A percentile compares a stretch with the other conserved stretches of the same genome.
Conservation (phyloP, 805 yeast genomes). For the Pichia sporocuriosa region DNA sequence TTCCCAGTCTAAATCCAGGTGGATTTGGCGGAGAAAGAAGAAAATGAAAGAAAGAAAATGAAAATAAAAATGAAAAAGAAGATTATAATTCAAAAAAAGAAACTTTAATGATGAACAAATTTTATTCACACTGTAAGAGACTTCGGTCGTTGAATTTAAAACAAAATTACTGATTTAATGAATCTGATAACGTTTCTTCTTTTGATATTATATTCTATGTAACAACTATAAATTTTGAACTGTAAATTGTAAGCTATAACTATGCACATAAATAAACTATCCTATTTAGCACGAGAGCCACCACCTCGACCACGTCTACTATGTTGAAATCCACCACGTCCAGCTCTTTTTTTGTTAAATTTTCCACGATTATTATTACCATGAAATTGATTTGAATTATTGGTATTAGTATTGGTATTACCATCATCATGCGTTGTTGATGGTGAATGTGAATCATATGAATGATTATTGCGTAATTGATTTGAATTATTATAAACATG, state of each 20-base stretch:
- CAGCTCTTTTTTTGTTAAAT: conserved; percentile 2
- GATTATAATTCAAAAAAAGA: too few relatives aligned
- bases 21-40: conserved; percentile 13
- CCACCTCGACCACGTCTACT: conserved; percentile 6
- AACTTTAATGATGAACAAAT: conserved; percentile 21
- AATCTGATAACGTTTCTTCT: conserved; percentile 33
- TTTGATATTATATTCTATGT: not conserved
- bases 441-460: not conserved
- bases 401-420: too few relatives aligned
- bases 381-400: too few relatives aligned
- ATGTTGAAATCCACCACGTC: conserved; percentile 1
- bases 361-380: not conserved
- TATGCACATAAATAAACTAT: not conserved
- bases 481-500: not conserved
- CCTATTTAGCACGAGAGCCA: not conserved
- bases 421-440: too few relatives aligned
- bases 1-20: conserved; percentile 10
- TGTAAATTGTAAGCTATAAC: not conserved
- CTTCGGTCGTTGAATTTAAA: conserved; percentile 29
- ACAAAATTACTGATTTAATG: conserved; percentile 48
- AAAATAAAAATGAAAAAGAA: conserved; percentile 24
- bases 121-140: conserved; percentile 56
- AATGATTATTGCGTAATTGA: not conserved
- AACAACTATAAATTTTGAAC: not conserved
- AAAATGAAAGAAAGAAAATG: not conserved